Evolutionary conservation across 345 rosid species (phyloP), one percentile per base, ranked within the genome.

Genomic region (Populus davidiana): DNA sequence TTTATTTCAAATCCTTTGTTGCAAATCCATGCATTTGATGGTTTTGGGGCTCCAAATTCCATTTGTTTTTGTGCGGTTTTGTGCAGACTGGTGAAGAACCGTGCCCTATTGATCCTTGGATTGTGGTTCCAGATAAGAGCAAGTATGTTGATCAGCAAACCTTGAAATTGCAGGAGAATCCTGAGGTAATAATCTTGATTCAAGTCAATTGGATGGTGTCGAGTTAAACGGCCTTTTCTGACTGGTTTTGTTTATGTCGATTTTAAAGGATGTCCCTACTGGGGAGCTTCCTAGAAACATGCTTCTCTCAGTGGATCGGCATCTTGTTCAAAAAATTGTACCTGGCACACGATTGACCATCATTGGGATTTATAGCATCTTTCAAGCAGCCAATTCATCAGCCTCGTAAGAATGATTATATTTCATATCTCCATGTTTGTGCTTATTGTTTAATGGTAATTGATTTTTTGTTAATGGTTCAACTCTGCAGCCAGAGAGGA

Each of bases 271-370:
- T 89, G 98, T 95, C 39, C 99, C 99, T 56, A 93, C 99, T 56
- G 97, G 99, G 43, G 99, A 95, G 90, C 98, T 95, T 79, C 99
- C 99, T n/a, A 89, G 99, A 77, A 95, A 95, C 77, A 92, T 92
- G 91, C 93, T 95, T 77, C 92, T 95, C 54, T 95, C 98, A 1
- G 88, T 92, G 83, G 99, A 95, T 86, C 89, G 99, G 21, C 87
- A 89, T 85, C 93, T 92, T 81, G 98, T 93, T 73, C 97, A 95
- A 81, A 85, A 89, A 44, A 89, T 93, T 78, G 99, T 95, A 49
- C 99, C 98, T 73, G 98, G 98, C 75, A 90, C 94, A 18, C 89
- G 99, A 84, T 81, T 95, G 89, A 95, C 93, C 69, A 84, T 95
- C 73, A 83, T 95, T 89, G 99, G 99, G 70, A 95, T 95, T 75